Conservation (phyloP, 2,329 filamentous ascomycete genomes). For the Scedosporium dehoogii region DNA sequence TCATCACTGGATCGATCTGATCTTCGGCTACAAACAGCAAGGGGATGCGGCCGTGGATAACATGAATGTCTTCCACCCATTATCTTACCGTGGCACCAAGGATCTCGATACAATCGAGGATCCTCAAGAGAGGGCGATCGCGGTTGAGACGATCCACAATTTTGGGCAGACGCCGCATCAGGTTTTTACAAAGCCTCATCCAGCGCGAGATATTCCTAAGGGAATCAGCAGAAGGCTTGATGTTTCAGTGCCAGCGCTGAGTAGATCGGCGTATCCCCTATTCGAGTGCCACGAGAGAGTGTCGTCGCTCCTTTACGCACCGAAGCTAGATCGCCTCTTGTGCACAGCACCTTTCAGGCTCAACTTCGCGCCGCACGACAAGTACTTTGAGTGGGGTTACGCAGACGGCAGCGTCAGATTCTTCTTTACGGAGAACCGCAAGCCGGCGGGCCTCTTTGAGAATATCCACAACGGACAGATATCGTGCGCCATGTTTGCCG, state of each 20-base stretch:
- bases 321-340: constrained; percentile 72
- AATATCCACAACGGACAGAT: constrained; percentile 89
- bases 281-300: constrained; percentile 71
- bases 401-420: constrained; percentile 89
- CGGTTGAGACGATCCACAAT: constrained; percentile 95
- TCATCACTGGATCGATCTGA: constrained; percentile 90
- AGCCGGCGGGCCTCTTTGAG: constrained; percentile 80
- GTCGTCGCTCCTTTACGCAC: constrained; percentile 64
- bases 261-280: constrained; percentile 67
- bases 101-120: constrained; percentile 88
- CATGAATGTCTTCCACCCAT: constrained; percentile 90
- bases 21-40: constrained; percentile 90
- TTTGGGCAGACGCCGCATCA: constrained; percentile 97
- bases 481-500: constrained; percentile 72
- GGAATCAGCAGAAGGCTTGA: constrained; percentile 64
- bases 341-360: constrained; percentile 77
- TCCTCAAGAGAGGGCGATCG: constrained; percentile 74
- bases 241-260: constrained; percentile 64
- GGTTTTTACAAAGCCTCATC: constrained; percentile 76
- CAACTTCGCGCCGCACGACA: constrained; percentile 85
- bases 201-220: constrained; percentile 58
- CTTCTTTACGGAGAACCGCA: constrained; percentile 73
- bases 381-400: constrained; percentile 93
- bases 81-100: constrained; percentile 89
- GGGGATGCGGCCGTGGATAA: constrained; percentile 87